A percentile compares a stretch with the other conserved stretches of the same genome.
Conservation (phyloP, 768 basidiomycete species). For the Antrodiella citrinella region DNA sequence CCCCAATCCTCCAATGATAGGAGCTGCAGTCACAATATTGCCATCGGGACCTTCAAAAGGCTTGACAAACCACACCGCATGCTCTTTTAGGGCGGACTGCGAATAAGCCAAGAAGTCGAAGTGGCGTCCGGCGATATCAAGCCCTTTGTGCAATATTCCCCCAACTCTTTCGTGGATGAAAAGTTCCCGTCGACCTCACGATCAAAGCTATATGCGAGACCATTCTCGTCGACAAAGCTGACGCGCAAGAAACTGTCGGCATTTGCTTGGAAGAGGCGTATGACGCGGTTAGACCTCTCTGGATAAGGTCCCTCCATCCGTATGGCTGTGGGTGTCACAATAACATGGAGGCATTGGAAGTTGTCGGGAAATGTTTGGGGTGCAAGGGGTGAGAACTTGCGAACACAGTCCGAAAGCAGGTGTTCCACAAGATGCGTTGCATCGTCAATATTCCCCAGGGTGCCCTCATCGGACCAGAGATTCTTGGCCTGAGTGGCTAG, state of each 20-base stretch:
- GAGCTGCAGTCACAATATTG: constrained; percentile 28
- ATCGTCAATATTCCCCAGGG: constrained; percentile 13
- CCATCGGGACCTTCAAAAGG: constrained; percentile 33
- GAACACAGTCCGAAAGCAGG: constrained; percentile 9
- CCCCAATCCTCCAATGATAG: constrained; percentile 50
- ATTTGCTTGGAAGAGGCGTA: constrained; percentile 40
- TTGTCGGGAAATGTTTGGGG: constrained; percentile 19
- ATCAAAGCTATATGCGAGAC: constrained; percentile 44
- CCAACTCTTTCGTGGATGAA: constrained; percentile 47
- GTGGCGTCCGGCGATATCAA: constrained; percentile 44
- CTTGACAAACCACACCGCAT: constrained; percentile 56
- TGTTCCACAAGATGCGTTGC: background rate
- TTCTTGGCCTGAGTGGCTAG: constrained; percentile 24
- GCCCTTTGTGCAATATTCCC: constrained; percentile 32
- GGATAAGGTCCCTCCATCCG: constrained; percentile 44
- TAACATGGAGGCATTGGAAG: constrained; percentile 39
- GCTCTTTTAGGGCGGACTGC: constrained; percentile 57
- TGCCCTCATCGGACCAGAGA: too few relatives aligned
- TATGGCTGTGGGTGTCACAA: constrained; percentile 48
- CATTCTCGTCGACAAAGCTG: constrained; percentile 52
- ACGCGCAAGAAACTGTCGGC: constrained; percentile 57
- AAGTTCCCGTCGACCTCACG: constrained; percentile 44
- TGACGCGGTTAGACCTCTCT: constrained; percentile 56
- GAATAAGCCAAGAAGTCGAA: constrained; percentile 69
- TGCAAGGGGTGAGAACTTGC: constrained; percentile 18